Base-by-base conservation (phyloP, 352 stramenopile species). In the Phytophthora podocarpi region DNA sequence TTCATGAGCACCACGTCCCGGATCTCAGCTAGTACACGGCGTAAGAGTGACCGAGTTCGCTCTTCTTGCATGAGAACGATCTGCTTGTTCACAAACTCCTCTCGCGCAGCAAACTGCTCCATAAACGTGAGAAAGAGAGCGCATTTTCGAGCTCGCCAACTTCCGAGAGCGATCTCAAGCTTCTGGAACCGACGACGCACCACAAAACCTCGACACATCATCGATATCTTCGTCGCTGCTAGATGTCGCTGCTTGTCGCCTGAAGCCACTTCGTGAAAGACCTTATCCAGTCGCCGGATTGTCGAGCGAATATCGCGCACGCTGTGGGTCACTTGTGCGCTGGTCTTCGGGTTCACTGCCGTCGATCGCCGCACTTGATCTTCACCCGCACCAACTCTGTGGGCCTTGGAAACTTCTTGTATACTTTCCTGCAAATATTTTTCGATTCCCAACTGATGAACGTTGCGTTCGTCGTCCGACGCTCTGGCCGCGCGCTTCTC, bases 201-300 rank as follows among this genome's bases (percentile, higher is more conserved):
- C 27, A 91, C 47, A 57, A 90, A 90, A 0, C 65, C 67, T 16
- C 82, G 74, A 20, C 65, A 70, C 24, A 87, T 62, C 59, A 81
- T 82, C 8, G 78, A 59, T 37, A 93, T 82, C 55, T 79, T 79
- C 10, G 84, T 91, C 30, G 84, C 84, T 5, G 84, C 78, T 12
- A 89, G 50, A 27, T 91, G 80, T 3, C 82, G 80, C 48, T 90
- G 83, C 64, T 88, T 91, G 52, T 90, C 84, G 7, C 76, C 80
- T 9, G 84, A 83, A 4, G 82, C 83, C 4, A 90, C 80, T 49
- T 91, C 84, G 42, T 88, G 82, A 53, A 91, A 93, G 10, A 91
- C 84, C 35, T 83, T 83, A 37, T 93, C 84, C 7, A 91, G 71
- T 2, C 84, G 63, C 2, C 80, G 78, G 7, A 90, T 69, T 0